Base-by-base conservation (phyloP, 2,329 filamentous ascomycete species). In the Knoxdaviesia capensis region DNA sequence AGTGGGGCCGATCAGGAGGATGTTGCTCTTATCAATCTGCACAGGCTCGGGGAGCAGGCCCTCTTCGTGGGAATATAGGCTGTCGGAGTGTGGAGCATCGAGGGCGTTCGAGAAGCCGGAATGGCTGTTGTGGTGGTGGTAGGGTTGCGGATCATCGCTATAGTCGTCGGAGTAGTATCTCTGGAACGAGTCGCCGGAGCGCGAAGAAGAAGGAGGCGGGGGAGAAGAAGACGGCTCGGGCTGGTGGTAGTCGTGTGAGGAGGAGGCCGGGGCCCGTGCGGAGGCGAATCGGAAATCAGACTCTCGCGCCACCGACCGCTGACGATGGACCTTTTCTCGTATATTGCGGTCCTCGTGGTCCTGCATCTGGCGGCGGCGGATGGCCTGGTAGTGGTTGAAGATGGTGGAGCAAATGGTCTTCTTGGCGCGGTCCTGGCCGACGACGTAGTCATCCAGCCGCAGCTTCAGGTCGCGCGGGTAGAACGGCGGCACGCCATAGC, bases 341-440 rank as follows among this genome's bases (percentile, higher is more conserved):
- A 60, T 50, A 38, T 65, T 66, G 41, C 64, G 61, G 42, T 76
- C 71, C 45, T 69, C 63, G 30, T 83, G 74, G 52, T 94, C 86
- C 43, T 87, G 76, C 49, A 90, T 74, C 45, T 79, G 74, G 40
- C 85, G 68, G 52, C 85, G 71, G 29, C 87, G 77, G 45, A 94
- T 72, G 39, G 83, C 75, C 59, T 94, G 85, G 55, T 96, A 94
- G 56, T 98, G 90, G 54, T 96, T 94, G 63, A 93, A 94, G 31
- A 98, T 82, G 6, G 88, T 86, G 4, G 88, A 80, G 48, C 85
- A 90, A 48, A 96, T 76, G 9, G 87, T 83, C 59, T 93, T 92
- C 67, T 98, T 90, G 10, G 90, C 86, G 45, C 85, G 76, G 49
- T 94, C 85, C 59, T 98, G 90, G 36, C 88, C 90, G 4, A 98